Base-by-base conservation (phyloP, 2,329 filamentous ascomycete genomes). In the Venturia effusa region DNA sequence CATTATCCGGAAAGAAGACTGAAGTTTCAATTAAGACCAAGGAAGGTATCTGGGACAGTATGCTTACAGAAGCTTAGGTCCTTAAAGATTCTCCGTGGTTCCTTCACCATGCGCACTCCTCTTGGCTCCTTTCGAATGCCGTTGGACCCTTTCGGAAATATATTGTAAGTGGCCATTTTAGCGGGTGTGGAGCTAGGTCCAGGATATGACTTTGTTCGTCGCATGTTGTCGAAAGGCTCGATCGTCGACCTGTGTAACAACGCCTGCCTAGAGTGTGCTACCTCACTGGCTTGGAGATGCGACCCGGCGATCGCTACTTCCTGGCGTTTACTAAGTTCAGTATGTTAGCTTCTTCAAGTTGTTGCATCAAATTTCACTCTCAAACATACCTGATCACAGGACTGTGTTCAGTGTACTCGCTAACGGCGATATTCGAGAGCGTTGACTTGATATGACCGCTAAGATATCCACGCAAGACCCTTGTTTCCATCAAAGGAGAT, bases 1-100 rank as follows among this genome's bases (percentile, higher is more conserved):
- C 88, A 67, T 91, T 84, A 68, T 94, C 89, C 0, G 92, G 93
- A 6, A 96, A 84, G 72, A 94, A 96, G 75, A 27, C 39, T 32
- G 3, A 8, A 3, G 27, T 13, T 8, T 51, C 10, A 51, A 24
- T 17, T 22, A 51, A 22, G 11, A 11, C n/a, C 22, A 1, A 51
- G 11, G 22, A 19, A 39, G 61, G n/a, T 37, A 11, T 39, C 8
- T 19, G 6, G 48, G 32, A 30, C 63, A 27, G 27, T 3, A 40
- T 30, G 62, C 68, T n/a, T 64, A 70, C 69, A 76, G 27, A 75
- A 64, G 17, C 72, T 67, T 40, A 74, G 72, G 19, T 66, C 70
- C 37, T 69, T 70, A 40, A 77, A 67, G 24, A 76, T 62, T 45
- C 74, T 74, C 55, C 69, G 72, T 3, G 64, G 55, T 63, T 74